These are phyloP conservation scores for Pleodorina starrii DNA, from an alignment of 139 green algal species.

Conservation along the genomic window DNA sequence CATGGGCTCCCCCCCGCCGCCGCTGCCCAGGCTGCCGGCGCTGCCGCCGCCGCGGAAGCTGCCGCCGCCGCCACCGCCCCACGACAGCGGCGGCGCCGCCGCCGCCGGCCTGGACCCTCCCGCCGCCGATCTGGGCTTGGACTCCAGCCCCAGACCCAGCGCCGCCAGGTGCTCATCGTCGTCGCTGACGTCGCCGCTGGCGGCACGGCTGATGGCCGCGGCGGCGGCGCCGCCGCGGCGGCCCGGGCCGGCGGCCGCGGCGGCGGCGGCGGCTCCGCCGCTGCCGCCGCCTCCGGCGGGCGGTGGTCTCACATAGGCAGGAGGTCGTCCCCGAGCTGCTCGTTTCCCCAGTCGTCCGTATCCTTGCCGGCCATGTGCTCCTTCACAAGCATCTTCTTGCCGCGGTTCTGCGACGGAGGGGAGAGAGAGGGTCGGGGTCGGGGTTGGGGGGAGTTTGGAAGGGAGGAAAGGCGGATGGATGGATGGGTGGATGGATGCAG, in stretches of 20 bases:
- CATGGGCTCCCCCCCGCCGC: not conserved
- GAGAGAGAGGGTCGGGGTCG: not conserved
- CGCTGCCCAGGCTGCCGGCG: not conserved
- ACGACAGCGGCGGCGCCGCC: not conserved
- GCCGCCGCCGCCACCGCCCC: not conserved
- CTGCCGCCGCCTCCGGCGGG: not conserved
- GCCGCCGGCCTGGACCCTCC: no score
- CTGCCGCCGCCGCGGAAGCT: not conserved
- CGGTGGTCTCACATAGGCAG: constrained; percentile 68
- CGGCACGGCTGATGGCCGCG: not conserved
- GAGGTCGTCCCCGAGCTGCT: constrained; percentile 79
- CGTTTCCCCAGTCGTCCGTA: constrained; percentile 79
- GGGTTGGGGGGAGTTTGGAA: not conserved
- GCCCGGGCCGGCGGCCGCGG: not conserved
- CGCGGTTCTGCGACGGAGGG: not conserved
- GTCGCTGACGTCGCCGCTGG: not conserved
- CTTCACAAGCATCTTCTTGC: constrained; percentile 64
- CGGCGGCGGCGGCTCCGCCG: not conserved
- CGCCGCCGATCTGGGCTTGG: not conserved
- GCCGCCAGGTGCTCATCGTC: constrained; percentile 15
- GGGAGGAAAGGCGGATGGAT: no score
- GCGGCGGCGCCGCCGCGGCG: no score
- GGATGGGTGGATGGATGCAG: no score
- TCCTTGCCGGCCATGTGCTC: constrained; percentile 44
- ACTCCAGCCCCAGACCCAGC: not conserved